Percentiles rank a stretch among this genome's conserved stretches.
phyloP scores from a whole-genome alignment of 371 early-diverging fungal genomes.

The Chytridiales sp. region DNA sequence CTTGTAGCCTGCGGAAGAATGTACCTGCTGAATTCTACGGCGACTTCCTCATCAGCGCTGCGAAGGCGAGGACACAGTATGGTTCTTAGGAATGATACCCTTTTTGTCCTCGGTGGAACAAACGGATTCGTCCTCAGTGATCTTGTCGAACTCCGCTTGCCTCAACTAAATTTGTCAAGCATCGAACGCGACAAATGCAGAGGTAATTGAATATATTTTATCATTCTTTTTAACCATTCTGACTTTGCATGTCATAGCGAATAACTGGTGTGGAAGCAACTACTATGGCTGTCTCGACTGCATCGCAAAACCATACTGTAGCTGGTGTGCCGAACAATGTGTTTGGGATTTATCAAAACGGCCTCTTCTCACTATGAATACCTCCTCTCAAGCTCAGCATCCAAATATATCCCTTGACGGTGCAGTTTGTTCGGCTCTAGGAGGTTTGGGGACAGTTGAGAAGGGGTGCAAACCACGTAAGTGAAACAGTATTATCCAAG shows the following conservation, averaged over 20 bases:
- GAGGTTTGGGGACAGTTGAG: too few species aligned
- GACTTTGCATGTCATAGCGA: neutral
- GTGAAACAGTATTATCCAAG: too few species aligned
- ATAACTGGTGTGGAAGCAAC: slow-evolving; percentile 12
- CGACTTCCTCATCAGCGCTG: neutral
- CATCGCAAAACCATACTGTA: slow-evolving; percentile 6
- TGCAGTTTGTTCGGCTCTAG: too few species aligned
- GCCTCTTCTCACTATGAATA: too few species aligned
- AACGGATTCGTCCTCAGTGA: slow-evolving; percentile 16
- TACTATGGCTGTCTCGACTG: slow-evolving; percentile 23
- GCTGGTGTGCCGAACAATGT: slow-evolving; percentile 15
- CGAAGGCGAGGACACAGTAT: slow-evolving; percentile 15
- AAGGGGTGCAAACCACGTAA: too few species aligned
- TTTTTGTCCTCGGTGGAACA: slow-evolving; percentile 13
- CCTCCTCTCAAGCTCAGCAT: too few species aligned
- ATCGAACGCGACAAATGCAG: slow-evolving; percentile 5
- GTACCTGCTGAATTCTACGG: too few species aligned
- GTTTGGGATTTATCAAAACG: too few species aligned
- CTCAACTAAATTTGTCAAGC: neutral
- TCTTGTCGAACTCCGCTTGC: slow-evolving; percentile 8
- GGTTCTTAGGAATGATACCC: neutral
- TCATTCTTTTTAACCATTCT: neutral
- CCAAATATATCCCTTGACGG: too few species aligned
- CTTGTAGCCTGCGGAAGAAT: too few species aligned
- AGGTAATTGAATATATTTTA: neutral